Percentiles rank a stretch among this genome's conserved stretches.
Conservation (phyloP, 345 rosid species). For the Boechera divaricarpa region DNA sequence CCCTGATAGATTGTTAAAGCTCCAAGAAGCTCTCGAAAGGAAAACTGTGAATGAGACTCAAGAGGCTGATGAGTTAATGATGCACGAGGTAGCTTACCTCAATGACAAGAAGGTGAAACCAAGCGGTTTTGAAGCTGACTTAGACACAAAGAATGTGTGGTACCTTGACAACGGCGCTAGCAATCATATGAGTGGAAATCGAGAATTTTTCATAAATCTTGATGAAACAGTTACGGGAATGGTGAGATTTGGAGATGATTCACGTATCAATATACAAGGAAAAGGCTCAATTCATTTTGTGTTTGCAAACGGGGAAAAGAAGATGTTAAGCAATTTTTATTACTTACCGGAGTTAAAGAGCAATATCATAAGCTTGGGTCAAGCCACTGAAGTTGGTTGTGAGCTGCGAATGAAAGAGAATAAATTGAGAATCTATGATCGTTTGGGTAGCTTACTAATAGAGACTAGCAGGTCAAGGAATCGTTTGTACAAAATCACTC, state of each 20-base stretch:
- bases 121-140: neutral
- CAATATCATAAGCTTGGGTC: neutral
- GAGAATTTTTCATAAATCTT: neutral
- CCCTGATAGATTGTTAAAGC: neutral
- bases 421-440: accelerated
- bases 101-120: neutral
- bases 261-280: neutral
- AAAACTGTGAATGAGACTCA: neutral
- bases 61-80: neutral
- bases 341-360: neutral
- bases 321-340: accelerated
- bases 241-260: neutral
- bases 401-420: neutral
- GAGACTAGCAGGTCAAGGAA: neutral
- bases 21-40: neutral
- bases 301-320: neutral
- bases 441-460: accelerated
- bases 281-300: neutral
- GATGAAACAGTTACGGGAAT: neutral
- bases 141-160: neutral
- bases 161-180: neutral
- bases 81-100: neutral
- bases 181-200: neutral
- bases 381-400: neutral
- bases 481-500: accelerated